Evolutionary conservation across 768 basidiomycete genomes (phyloP).

Genomic region (Russula abietina): DNA sequence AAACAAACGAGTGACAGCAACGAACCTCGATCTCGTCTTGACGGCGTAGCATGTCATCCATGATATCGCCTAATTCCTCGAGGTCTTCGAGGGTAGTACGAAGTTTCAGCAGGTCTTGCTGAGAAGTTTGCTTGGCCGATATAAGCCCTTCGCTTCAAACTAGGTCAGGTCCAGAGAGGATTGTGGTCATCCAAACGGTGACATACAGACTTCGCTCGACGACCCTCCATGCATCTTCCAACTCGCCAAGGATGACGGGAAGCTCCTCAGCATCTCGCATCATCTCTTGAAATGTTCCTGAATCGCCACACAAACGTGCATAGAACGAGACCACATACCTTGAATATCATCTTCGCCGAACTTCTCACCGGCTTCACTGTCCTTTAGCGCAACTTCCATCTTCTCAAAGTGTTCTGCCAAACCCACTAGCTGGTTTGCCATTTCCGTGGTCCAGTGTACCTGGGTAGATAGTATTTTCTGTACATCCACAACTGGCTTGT

Average conservation of each 20-base stretch:
- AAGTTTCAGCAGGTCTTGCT: constrained; percentile 47
- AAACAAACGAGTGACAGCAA: neutral
- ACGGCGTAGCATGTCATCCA: constrained; percentile 66
- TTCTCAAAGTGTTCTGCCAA: constrained; percentile 71
- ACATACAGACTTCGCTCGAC: constrained; percentile 57
- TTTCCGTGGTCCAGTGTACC: constrained; percentile 50
- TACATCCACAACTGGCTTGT: constrained; percentile 37
- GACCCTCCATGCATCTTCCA: constrained; percentile 51
- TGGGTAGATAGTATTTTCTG: constrained; percentile 48
- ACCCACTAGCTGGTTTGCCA: constrained; percentile 70
- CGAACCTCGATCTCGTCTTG: constrained; percentile 66
- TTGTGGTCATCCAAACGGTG: neutral
- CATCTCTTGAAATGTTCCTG: constrained; percentile 50
- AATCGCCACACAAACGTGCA: neutral
- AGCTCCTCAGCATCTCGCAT: constrained; percentile 75
- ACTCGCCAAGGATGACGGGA: constrained; percentile 63
- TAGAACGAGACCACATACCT: constrained; percentile 35
- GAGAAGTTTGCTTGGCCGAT: constrained; percentile 38
- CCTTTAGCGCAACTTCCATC: constrained; percentile 62
- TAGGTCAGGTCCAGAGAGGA: constrained; percentile 7
- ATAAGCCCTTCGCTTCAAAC: constrained; percentile 45
- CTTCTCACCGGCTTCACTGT: constrained; percentile 60
- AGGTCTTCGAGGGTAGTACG: constrained; percentile 52
- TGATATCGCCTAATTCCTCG: constrained; percentile 73
- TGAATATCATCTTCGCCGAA: constrained; percentile 66